Evolutionary conservation across 805 yeast genomes (phyloP).

Genomic region (Hanseniaspora lachancei): DNA sequence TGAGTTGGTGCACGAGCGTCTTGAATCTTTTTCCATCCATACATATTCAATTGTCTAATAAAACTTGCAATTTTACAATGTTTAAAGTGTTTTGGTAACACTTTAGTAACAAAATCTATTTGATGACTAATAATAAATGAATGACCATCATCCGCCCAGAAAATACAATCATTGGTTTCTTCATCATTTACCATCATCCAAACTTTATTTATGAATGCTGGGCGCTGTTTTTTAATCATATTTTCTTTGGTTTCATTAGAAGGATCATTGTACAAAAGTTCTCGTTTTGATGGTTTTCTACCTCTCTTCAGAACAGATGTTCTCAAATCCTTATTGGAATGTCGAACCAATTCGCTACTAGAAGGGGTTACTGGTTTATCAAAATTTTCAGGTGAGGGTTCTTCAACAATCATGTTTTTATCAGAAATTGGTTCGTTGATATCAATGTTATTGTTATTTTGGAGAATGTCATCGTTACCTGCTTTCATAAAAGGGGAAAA

Average conservation of each 20-base stretch:
- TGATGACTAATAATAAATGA: constrained; percentile 79
- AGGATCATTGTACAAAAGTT: neutral
- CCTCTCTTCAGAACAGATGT: neutral
- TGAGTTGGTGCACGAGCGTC: constrained; percentile 72
- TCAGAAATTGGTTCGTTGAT: constrained; percentile 2
- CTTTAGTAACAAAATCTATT: constrained; percentile 52
- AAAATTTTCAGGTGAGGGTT: constrained; percentile 1
- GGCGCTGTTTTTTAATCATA: constrained; percentile 40
- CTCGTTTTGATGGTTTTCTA: neutral
- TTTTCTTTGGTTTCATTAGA: neutral
- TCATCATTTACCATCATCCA: constrained; percentile 94
- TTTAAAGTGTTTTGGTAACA: constrained; percentile 85
- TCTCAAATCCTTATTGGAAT: neutral
- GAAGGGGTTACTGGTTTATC: neutral
- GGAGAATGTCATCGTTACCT: neutral
- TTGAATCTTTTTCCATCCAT: constrained; percentile 98
- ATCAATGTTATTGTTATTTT: neutral
- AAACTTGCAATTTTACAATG: constrained; percentile 91
- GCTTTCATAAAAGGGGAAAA: neutral
- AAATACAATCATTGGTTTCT: constrained; percentile 51
- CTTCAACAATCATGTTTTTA: constrained; percentile 12
- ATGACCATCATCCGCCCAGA: constrained; percentile 78
- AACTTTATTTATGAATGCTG: constrained; percentile 84
- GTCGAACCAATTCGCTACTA: neutral
- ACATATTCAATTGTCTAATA: constrained; percentile 94